These are phyloP conservation scores for Pyrenophora seminiperda DNA, from an alignment of 2,329 filamentous ascomycete species.

Conservation along the genomic window DNA sequence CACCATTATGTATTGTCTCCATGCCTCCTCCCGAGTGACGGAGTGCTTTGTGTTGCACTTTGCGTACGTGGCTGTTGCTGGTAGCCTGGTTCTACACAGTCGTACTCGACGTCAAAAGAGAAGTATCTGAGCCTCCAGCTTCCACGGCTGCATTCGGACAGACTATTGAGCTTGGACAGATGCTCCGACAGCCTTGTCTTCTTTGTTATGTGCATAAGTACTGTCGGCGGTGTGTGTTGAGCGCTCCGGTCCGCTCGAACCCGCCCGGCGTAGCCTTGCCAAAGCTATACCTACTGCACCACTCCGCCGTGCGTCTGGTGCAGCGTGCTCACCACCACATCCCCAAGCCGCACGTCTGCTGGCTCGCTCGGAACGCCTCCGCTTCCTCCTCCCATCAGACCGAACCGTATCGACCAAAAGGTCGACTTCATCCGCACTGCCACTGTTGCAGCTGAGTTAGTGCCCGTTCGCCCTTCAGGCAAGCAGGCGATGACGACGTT, in stretches of 20 bases:
- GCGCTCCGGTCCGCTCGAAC: slow-evolving; percentile 11
- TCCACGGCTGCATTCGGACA: background rate
- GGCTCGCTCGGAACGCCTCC: slow-evolving; percentile 25
- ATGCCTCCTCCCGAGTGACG: background rate
- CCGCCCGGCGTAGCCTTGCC: slow-evolving; percentile 9
- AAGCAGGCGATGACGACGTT: slow-evolving; percentile 45
- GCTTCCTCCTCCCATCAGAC: slow-evolving; percentile 52
- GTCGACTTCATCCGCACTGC: slow-evolving; percentile 33
- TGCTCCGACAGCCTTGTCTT: background rate
- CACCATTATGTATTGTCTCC: slow-evolving; percentile 16
- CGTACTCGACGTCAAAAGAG: too few species aligned
- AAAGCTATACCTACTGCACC: slow-evolving; percentile 3
- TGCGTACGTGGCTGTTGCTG: slow-evolving; percentile 5
- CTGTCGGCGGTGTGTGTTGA: slow-evolving; percentile 14
- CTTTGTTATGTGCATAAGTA: slow-evolving; percentile 8
- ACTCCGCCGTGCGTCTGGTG: slow-evolving; percentile 1
- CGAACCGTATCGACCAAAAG: slow-evolving; percentile 42
- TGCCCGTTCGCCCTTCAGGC: slow-evolving; percentile 40
- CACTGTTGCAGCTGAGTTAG: slow-evolving; percentile 35
- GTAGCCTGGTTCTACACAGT: too few species aligned
- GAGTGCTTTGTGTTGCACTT: slow-evolving; percentile 7
- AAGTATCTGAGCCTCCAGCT: slow-evolving; percentile 13
- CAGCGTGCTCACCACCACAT: slow-evolving; percentile 10
- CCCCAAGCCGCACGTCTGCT: slow-evolving; percentile 12
- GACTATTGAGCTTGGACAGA: background rate